Base-by-base conservation (phyloP, 2,329 filamentous ascomycete genomes). In the Emydomyces testavorans region DNA sequence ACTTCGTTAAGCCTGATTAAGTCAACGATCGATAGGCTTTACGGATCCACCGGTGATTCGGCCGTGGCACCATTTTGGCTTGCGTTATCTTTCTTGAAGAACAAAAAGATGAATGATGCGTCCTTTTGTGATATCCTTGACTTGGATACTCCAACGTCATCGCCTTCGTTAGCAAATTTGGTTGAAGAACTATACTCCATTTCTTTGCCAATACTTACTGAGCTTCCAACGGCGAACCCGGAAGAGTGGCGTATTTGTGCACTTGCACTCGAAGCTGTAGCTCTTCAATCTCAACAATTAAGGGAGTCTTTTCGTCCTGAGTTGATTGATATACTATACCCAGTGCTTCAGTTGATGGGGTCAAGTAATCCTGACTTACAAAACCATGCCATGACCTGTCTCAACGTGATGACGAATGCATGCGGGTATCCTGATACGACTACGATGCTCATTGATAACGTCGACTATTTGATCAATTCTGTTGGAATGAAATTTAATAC, bases 381-480 rank as follows among this genome's bases (percentile, higher is more conserved):
- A 54, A 76, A 78, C 26, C 89, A 96, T 62, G 86, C 90, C 4
- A 83, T 95, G 53, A 78, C 80, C 3, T 84, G 85, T 29, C 72
- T 98, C 11, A 92, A 95, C 58, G 78, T 80, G 15, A 71, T 95
- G n/a, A 82, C 90, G 1, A 60, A 66, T 2, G 75, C 82, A 0
- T 95, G 87, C 57, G 79, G 77, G 1, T 98, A 96, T 58, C 52
- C 61, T 0, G 80, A 75, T 56, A 83, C 90, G 3, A 82, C 83
- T 21, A 79, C 85, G 13, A 71, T 98, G 54, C 82, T 98, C 32
- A 77, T 96, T 23, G 80, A 84, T 45, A 98, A 98, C 52, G 89
- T 87, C 13, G 92, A 98, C 64, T 98, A 98, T 62, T 84, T 98
- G 66, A 82, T 96, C 52, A 96, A 96, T 60, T 86, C 92, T 0